These are phyloP conservation scores for Camelina laxa DNA, from an alignment of 345 rosid species.

Conservation along the genomic window DNA sequence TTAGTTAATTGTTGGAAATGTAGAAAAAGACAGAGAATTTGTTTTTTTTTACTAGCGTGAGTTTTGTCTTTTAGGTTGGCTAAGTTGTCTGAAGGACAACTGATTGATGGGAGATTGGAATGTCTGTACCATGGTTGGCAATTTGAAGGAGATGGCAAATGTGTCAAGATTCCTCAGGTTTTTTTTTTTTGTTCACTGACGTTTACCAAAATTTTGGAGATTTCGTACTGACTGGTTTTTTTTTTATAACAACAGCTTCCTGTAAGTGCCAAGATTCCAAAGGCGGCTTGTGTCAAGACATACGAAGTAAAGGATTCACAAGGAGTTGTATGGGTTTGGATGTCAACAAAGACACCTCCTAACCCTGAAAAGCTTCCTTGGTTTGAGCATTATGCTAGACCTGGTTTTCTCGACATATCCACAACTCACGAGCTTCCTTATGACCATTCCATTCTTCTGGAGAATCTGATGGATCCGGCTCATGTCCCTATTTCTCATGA, in stretches of 20 bases:
- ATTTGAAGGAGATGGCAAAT: constrained; percentile 84
- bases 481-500: constrained; percentile 95
- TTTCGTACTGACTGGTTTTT: neutral
- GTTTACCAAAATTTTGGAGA: neutral
- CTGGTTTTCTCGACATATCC: constrained; percentile 72
- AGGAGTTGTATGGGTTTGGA: constrained; percentile 96
- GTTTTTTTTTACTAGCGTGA: neutral
- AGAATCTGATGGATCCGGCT: constrained; percentile 98
- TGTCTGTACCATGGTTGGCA: constrained; percentile 98
- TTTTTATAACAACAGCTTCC: constrained; percentile 61
- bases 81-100: constrained; percentile 90
- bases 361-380: constrained; percentile 71
- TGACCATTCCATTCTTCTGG: constrained; percentile 92
- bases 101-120: constrained; percentile 89
- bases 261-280: constrained; percentile 79
- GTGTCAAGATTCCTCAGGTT: constrained; percentile 95
- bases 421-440: constrained; percentile 91
- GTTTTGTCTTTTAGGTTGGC: constrained; percentile 61
- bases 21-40: neutral
- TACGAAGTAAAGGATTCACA: constrained; percentile 84
- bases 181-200: neutral
- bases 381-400: constrained; percentile 85
- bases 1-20: neutral
- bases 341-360: constrained; percentile 77
- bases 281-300: constrained; percentile 69